Base-by-base conservation (phyloP, 768 basidiomycete species). In the Coprinopsis cinerea region DNA sequence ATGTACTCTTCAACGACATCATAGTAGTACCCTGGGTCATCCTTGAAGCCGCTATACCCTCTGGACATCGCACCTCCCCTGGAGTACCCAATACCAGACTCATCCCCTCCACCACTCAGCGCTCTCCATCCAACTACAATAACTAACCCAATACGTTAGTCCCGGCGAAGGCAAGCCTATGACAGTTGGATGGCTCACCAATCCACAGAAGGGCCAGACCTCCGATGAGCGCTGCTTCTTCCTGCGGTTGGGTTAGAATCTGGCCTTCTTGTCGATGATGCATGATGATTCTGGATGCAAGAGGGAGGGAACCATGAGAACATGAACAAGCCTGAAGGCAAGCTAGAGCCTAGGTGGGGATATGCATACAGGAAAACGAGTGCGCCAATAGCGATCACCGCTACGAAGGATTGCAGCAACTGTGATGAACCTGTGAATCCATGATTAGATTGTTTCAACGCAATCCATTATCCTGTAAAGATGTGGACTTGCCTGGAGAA, bases 191-290 rank as follows among this genome's bases (percentile, higher is more conserved):
- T 27, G 27, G 68, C 79, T 62, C 62, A 88, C 88, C 85, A 44
- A 89, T 69, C 85, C 85, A 90, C 61, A 86, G 78, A 51, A 89
- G 66, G 10, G 82, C 86, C 49, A 89, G 74, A 2, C 83, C 81
- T 4, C 71, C 81, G 53, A 91, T 83, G 64, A 91, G 59, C 17
- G 85, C 68, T 65, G 80, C 74, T 59, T 91, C 86, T 59, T 88
- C 85, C 57, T 91, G 88, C 48, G 72, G 73, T 56, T 79, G 81
- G 39, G 83, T 81, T 57, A 91, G 63, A 53, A 83, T 61, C 44
- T 76, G 76, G 13, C 82, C 84, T 40, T 77, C 72, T 59, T 67
- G 70, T 49, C 76, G 75, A 57, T 88, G 79, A 59, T 89, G 86
- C 67, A 83, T 73, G 39, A 83, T 67, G 39, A 86, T 74, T 58